These are phyloP conservation scores for Saprolegnia parasitica DNA, from an alignment of 352 stramenopile genomes.

Conservation along the genomic window DNA sequence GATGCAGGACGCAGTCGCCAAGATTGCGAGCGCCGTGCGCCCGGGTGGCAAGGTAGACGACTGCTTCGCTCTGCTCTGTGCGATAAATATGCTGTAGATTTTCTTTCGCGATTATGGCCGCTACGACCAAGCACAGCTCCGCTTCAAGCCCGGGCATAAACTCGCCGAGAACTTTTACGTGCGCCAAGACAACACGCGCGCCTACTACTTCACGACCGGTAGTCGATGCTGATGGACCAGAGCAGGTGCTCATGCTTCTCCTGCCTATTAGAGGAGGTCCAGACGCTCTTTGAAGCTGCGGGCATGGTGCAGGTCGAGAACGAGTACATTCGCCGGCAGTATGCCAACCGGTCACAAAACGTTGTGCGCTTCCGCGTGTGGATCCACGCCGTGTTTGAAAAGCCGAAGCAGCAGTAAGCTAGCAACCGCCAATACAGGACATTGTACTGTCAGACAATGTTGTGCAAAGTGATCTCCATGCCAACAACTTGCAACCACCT, in stretches of 20 bases:
- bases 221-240: conserved; percentile 26
- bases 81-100: not conserved
- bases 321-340: conserved; percentile 84
- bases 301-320: conserved; percentile 68
- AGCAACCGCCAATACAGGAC: not conserved
- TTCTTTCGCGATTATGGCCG: conserved; percentile 95
- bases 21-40: conserved; percentile 77
- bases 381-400: conserved; percentile 83
- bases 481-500: not conserved
- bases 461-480: too few species aligned
- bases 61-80: too few species aligned
- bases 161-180: conserved; percentile 95
- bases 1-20: conserved; percentile 79
- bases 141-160: conserved; percentile 82
- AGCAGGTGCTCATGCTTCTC: conserved; percentile 4
- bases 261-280: conserved; percentile 48
- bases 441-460: too few species aligned
- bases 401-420: conserved; percentile 37
- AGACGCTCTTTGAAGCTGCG: conserved; percentile 49
- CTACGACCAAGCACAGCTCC: conserved; percentile 94
- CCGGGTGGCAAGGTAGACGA: conserved; percentile 57
- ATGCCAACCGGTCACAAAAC: conserved; percentile 80
- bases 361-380: conserved; percentile 85
- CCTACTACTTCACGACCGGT: conserved; percentile 91
- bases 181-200: conserved; percentile 92